Percentiles rank a stretch among this genome's conserved stretches.
These are phyloP conservation scores for Fusarium sp. DNA, from an alignment of 2,329 filamentous ascomycete genomes.

Conservation along the genomic window DNA sequence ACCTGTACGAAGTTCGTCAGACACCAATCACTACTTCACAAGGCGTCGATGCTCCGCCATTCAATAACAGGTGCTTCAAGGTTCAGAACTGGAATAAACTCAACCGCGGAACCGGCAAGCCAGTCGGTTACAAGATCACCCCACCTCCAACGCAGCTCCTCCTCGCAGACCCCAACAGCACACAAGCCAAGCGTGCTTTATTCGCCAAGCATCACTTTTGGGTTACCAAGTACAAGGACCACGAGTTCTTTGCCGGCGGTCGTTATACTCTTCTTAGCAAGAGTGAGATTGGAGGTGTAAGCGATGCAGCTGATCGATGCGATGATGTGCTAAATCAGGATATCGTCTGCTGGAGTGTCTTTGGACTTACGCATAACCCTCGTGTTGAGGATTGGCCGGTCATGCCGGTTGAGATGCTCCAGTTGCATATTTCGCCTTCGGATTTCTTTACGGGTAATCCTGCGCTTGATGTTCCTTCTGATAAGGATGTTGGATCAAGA, in stretches of 20 bases:
- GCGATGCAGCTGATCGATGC: constrained; percentile 10
- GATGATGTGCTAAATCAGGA: constrained; percentile 25
- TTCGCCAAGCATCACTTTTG: constrained; percentile 61
- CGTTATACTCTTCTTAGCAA: constrained; percentile 52
- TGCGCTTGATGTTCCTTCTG: constrained; percentile 13
- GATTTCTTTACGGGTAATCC: constrained; percentile 18
- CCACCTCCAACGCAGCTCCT: constrained; percentile 55
- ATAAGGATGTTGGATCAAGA: constrained; percentile 19
- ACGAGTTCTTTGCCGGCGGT: constrained; percentile 60
- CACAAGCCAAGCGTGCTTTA: constrained; percentile 55
- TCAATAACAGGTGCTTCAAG: constrained; percentile 63
- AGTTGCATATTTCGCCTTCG: constrained; percentile 11
- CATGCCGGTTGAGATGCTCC: constrained; percentile 21
- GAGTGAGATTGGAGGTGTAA: constrained; percentile 7
- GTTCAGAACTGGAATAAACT: constrained; percentile 59
- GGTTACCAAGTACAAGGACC: constrained; percentile 61
- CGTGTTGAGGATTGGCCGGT: constrained; percentile 18
- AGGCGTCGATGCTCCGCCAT: constrained; percentile 63
- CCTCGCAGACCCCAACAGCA: constrained; percentile 56
- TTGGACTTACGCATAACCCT: constrained; percentile 18
- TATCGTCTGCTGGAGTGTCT: constrained; percentile 21
- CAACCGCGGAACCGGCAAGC: constrained; percentile 60
- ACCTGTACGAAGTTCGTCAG: constrained; percentile 58
- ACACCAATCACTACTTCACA: constrained; percentile 59
- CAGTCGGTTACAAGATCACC: constrained; percentile 63